Evolutionary conservation across 768 basidiomycete species (phyloP).

Genomic region (Boletus rubropictus): DNA sequence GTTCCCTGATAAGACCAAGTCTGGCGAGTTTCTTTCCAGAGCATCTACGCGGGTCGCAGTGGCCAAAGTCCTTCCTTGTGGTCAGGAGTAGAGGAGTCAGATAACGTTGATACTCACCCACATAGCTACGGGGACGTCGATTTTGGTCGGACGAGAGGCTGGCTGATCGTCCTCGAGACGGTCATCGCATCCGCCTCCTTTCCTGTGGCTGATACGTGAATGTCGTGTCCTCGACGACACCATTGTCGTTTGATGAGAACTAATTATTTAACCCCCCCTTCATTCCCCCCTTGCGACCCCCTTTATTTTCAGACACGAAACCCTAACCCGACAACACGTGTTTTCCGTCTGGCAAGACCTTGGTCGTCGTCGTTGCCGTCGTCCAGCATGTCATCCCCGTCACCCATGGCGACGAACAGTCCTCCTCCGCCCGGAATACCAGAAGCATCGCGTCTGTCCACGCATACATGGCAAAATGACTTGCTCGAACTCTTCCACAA

Average conservation of each 20-base stretch:
- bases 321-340: slow-evolving; percentile 31
- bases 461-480: slow-evolving; percentile 73
- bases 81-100: background rate
- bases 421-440: slow-evolving; percentile 28
- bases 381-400: slow-evolving; percentile 23
- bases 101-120: slow-evolving; percentile 58
- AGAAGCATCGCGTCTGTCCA: slow-evolving; percentile 65
- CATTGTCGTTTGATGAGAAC: slow-evolving; percentile 2
- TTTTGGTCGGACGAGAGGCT: background rate
- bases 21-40: slow-evolving; percentile 89
- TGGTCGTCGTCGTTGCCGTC: slow-evolving; percentile 19
- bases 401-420: slow-evolving; percentile 25
- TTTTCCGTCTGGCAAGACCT: slow-evolving; percentile 17
- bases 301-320: background rate
- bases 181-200: background rate
- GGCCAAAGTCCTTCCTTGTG: slow-evolving; percentile 78
- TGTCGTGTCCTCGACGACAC: background rate
- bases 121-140: slow-evolving; percentile 83
- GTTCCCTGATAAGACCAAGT: slow-evolving; percentile 75
- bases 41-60: slow-evolving; percentile 88
- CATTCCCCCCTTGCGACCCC: slow-evolving; percentile 3
- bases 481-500: slow-evolving; percentile 69
- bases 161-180: background rate
- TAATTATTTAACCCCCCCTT: background rate
- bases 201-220: background rate